Base-by-base conservation (phyloP, 2,329 filamentous ascomycete genomes). In the Cladosporium cucumerinum region DNA sequence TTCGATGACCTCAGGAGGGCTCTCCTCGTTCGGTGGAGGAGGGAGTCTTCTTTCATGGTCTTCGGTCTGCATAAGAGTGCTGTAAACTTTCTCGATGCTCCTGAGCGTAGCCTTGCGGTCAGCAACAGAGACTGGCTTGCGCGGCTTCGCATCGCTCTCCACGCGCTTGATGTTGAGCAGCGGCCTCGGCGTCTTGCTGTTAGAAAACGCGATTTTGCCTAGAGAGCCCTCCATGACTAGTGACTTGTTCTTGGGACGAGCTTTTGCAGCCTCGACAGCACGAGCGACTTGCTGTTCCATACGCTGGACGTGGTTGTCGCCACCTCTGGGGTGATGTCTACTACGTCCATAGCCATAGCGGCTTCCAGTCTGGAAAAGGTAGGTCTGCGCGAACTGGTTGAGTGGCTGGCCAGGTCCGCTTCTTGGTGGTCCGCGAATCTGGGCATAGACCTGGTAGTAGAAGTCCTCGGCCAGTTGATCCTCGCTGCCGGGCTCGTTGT, bases 231-330 rank as follows among this genome's bases (percentile, higher is more conserved):
- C 94, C 66, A 99, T 94, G 23, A 98, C 93, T 10, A 99, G 84
- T 76, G 97, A 93, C 74, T 96, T 96, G 75, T 96, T 97, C 83
- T 99, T 99, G 14, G 95, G 95, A 78, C 96, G 94, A 66, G 93
- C 92, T 81, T 98, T 99, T 61, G 95, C 95, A 0, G 95, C 95
- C 75, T 99, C 95, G 0, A 99, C 95, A 26, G 95, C 95, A 64
- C 95, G 89, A 76, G 97, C 94, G 14, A 99, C 96, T 78, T 99
- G 95, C 78, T 99, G 95, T 78, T 99, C 94, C 95, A 99, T 99
- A 63, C 95, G 89, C 77, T 98, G 95, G 81, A 98, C 92, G 74
- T 99, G 95, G 75, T 97, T 99, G 77, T 99, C 95, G 21, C 92
- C 93, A 51, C 90, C 92, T 66, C 92, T 86, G 66, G 89, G 87